These are phyloP conservation scores for Candida arabinofermentans DNA, from an alignment of 805 yeast genomes.

Conservation along the genomic window DNA sequence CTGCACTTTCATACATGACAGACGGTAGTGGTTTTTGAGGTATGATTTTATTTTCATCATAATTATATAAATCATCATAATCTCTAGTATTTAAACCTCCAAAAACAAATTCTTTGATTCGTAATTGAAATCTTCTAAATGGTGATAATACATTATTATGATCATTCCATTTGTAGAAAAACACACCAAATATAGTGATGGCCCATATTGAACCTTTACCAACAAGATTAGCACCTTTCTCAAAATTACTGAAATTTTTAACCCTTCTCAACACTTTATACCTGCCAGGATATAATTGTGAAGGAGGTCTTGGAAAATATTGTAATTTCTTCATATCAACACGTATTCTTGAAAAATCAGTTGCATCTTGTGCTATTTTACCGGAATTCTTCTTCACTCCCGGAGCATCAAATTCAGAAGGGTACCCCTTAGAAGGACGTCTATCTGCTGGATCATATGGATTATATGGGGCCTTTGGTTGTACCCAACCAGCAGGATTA, in stretches of 20 bases:
- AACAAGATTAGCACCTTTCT: constrained; percentile 56
- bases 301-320: constrained; percentile 74
- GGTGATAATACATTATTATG: constrained; percentile 70
- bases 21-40: constrained; percentile 36
- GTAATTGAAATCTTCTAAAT: constrained; percentile 59
- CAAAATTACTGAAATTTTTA: constrained; percentile 48
- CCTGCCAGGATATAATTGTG: constrained; percentile 75
- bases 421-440: constrained; percentile 82
- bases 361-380: constrained; percentile 56
- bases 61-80: constrained; percentile 51
- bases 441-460: constrained; percentile 77
- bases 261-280: constrained; percentile 64
- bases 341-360: constrained; percentile 63
- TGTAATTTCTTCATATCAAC: constrained; percentile 70
- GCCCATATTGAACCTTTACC: constrained; percentile 48
- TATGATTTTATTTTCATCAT: constrained; percentile 37
- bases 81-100: constrained; percentile 57
- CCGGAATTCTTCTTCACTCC: constrained; percentile 47
- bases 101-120: constrained; percentile 47
- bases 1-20: constrained; percentile 36
- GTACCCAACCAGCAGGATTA: constrained; percentile 75
- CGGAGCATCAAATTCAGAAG: constrained; percentile 73
- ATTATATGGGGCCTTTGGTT: constrained; percentile 80
- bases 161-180: constrained; percentile 82
- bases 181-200: constrained; percentile 55